A percentile compares a stretch with the other conserved stretches of the same genome.
These are phyloP conservation scores for Plasmodium ovale DNA, from an alignment of 169 alveolate genomes.

Conservation along the genomic window DNA sequence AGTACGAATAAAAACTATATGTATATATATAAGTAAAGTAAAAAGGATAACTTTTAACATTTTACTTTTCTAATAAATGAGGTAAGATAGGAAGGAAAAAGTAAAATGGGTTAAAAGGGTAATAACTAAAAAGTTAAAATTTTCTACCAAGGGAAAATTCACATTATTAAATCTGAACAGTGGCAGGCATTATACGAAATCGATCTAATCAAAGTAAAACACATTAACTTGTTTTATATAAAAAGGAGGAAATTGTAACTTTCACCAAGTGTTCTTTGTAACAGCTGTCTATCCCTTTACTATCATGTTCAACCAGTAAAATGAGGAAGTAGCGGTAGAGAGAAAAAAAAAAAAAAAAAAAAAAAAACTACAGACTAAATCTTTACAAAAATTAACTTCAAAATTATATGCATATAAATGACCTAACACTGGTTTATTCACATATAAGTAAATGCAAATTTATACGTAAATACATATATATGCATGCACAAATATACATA, in stretches of 20 bases:
- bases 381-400: slow-evolving; percentile 34
- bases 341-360: slow-evolving; percentile 8
- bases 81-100: background rate
- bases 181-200: slow-evolving; percentile 10
- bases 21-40: slow-evolving; percentile 31
- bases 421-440: background rate
- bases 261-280: background rate
- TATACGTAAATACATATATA: no score
- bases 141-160: slow-evolving; percentile 12
- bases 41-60: slow-evolving; percentile 61
- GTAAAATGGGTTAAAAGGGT: background rate
- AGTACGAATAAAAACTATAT: slow-evolving; percentile 16
- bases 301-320: slow-evolving; percentile 26
- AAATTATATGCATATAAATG: slow-evolving; percentile 18
- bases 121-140: slow-evolving; percentile 11
- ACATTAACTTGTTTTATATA: background rate
- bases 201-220: background rate
- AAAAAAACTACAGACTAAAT: slow-evolving; percentile 30
- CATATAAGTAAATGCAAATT: no score
- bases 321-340: background rate
- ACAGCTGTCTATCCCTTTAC: slow-evolving; percentile 1
- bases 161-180: slow-evolving; percentile 22
- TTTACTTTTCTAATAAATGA: slow-evolving; percentile 12
- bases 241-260: background rate
- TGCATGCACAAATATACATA: background rate